Evolutionary conservation across 208 protist genomes (phyloP).

Genomic region (Trypanosoma conorhini): DNA sequence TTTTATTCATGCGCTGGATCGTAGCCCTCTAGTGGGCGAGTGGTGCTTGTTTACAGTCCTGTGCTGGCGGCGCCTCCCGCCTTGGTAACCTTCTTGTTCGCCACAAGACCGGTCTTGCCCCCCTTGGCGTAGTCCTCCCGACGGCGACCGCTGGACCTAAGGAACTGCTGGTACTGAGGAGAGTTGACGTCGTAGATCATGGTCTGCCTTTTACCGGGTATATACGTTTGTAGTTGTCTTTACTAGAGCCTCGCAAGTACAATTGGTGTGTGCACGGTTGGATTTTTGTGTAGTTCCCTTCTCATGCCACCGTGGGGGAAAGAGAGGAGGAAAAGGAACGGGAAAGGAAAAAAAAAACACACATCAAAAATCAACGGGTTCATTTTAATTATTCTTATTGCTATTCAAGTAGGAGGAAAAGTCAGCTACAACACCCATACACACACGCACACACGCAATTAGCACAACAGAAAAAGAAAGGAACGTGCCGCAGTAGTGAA

Average conservation of each 20-base stretch:
- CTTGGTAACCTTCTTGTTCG: slow-evolving; percentile 83
- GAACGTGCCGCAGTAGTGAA: too few species aligned
- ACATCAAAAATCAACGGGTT: background rate
- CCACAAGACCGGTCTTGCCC: slow-evolving; percentile 37
- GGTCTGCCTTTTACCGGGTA: slow-evolving; percentile 9
- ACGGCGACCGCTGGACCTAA: slow-evolving; percentile 89
- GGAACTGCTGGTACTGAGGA: slow-evolving; percentile 93
- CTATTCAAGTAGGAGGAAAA: background rate
- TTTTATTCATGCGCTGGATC: background rate
- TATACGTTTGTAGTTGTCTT: slow-evolving; percentile 1
- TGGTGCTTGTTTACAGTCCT: slow-evolving; percentile 58
- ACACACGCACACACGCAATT: too few species aligned
- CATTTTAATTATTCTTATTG: slow-evolving; percentile 1
- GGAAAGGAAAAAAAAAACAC: background rate
- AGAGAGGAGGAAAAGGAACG: background rate
- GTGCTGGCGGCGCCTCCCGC: slow-evolving; percentile 87
- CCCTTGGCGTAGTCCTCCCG: slow-evolving; percentile 89
- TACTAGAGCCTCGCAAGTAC: background rate
- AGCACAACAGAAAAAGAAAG: too few species aligned
- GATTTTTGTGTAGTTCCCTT: background rate
- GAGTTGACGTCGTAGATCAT: slow-evolving; percentile 95
- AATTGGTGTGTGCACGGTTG: background rate
- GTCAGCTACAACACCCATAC: background rate
- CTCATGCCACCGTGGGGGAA: background rate
- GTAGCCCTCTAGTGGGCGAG: background rate